Evolutionary conservation across 202 grass and related monocot species (phyloP).

Genomic region (Musa balbisiana): DNA sequence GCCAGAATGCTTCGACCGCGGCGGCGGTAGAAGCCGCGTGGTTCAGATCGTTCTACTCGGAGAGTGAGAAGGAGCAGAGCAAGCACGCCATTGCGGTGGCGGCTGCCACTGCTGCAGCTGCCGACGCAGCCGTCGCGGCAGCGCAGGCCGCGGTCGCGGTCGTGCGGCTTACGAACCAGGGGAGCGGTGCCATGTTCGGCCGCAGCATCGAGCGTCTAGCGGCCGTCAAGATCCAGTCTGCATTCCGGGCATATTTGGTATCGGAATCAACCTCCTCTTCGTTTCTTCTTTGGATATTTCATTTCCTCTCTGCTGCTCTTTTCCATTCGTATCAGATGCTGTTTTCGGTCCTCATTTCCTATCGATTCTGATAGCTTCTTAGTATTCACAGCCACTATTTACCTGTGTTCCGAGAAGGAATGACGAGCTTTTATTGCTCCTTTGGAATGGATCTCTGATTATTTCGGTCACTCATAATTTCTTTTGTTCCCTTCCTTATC

Average conservation of each 20-base stretch:
- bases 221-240: constrained; percentile 77
- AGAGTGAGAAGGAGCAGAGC: constrained; percentile 74
- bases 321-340: neutral
- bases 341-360: neutral
- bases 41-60: constrained; percentile 63
- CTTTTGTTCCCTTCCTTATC: neutral
- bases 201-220: constrained; percentile 10
- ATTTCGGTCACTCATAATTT: neutral
- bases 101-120: constrained; percentile 57
- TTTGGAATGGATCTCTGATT: neutral
- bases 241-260: constrained; percentile 79
- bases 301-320: neutral
- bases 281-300: neutral
- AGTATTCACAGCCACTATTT: neutral
- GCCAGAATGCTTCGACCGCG: constrained; percentile 20
- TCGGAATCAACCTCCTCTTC: neutral
- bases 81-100: constrained; percentile 89
- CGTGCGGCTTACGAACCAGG: constrained; percentile 71
- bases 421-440: neutral
- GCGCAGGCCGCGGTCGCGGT: constrained; percentile 82
- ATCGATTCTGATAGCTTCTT: neutral
- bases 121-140: constrained; percentile 69
- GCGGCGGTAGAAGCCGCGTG: constrained; percentile 47
- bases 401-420: neutral
- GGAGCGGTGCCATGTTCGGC: neutral